A percentile compares a stretch with the other conserved stretches of the same genome.
Evolutionary conservation across 257 asterid genomes (phyloP).

Genomic region (Nicotiana tabacum): DNA sequence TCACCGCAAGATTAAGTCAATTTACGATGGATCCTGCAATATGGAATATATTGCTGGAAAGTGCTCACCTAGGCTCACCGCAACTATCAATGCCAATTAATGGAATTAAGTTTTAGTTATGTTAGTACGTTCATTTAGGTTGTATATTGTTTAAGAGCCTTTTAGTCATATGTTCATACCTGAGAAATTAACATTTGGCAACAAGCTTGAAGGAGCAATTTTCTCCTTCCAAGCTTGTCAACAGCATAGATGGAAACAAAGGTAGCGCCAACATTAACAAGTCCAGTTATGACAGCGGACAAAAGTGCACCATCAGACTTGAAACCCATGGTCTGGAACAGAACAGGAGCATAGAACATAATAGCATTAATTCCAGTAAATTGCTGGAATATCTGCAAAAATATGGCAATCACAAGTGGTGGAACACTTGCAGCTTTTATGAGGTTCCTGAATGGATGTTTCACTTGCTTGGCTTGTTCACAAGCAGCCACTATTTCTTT

Average conservation of each 20-base stretch:
- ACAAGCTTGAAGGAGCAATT: constrained; percentile 60
- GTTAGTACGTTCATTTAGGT: not conserved
- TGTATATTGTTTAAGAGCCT: no score
- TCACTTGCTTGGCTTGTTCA: constrained; percentile 36
- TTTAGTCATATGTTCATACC: constrained; percentile 17
- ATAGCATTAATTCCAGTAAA: constrained; percentile 71
- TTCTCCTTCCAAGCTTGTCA: constrained; percentile 62
- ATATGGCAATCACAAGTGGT: constrained; percentile 25
- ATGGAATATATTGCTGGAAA: not conserved
- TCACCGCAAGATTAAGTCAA: not conserved
- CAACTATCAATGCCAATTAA: no score
- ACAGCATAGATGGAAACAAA: constrained; percentile 47
- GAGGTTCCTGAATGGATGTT: constrained; percentile 42
- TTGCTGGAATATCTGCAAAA: constrained; percentile 64
- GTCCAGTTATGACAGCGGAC: constrained; percentile 54
- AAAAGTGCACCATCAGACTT: constrained; percentile 35
- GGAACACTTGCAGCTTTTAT: constrained; percentile 40
- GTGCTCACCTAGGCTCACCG: not conserved
- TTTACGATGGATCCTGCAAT: not conserved
- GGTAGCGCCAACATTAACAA: constrained; percentile 51
- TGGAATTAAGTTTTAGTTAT: not conserved
- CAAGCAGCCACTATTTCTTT: constrained; percentile 41
- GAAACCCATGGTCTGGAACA: constrained; percentile 67
- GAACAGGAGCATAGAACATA: constrained; percentile 72
- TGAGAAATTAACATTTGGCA: constrained; percentile 58